Evolutionary conservation across 129 eudicot genomes (phyloP).

Genomic region (Tagetes patula): DNA sequence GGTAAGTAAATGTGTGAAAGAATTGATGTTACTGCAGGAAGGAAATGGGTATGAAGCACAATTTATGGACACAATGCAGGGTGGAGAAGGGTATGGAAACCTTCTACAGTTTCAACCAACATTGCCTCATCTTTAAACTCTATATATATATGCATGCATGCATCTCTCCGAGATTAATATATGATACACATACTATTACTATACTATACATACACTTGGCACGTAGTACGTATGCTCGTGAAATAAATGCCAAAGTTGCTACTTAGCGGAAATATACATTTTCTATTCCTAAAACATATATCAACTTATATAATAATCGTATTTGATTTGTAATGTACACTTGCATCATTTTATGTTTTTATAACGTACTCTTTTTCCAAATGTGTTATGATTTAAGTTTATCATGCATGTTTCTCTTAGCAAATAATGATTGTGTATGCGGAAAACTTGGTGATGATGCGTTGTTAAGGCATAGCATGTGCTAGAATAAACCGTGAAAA

Average conservation of each 20-base stretch:
- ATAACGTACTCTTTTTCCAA: neutral
- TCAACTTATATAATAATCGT: slow-evolving; percentile 11
- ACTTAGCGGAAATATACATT: neutral
- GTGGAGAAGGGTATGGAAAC: slow-evolving; percentile 65
- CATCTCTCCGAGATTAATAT: neutral
- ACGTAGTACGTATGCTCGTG: slow-evolving; percentile 3
- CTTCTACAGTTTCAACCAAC: slow-evolving; percentile 55
- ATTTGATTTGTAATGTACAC: slow-evolving; percentile 13
- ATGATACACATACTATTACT: neutral
- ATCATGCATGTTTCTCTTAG: neutral
- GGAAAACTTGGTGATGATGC: too few species aligned
- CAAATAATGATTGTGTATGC: neutral
- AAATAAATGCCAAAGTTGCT: slow-evolving; percentile 20
- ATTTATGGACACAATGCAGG: slow-evolving; percentile 56
- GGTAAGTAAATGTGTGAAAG: slow-evolving; percentile 15
- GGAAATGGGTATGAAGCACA: slow-evolving; percentile 65
- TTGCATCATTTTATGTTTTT: neutral
- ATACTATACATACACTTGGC: slow-evolving; percentile 2
- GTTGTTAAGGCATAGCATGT: too few species aligned
- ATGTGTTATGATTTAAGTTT: neutral
- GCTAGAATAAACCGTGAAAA: too few species aligned
- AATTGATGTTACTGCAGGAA: slow-evolving; percentile 43
- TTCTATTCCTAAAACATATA: slow-evolving; percentile 7
- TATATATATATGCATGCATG: too few species aligned
- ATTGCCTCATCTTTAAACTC: slow-evolving; percentile 50